phyloP scores from a whole-genome alignment of 768 basidiomycete species.

The Lactifluus echinatus region DNA sequence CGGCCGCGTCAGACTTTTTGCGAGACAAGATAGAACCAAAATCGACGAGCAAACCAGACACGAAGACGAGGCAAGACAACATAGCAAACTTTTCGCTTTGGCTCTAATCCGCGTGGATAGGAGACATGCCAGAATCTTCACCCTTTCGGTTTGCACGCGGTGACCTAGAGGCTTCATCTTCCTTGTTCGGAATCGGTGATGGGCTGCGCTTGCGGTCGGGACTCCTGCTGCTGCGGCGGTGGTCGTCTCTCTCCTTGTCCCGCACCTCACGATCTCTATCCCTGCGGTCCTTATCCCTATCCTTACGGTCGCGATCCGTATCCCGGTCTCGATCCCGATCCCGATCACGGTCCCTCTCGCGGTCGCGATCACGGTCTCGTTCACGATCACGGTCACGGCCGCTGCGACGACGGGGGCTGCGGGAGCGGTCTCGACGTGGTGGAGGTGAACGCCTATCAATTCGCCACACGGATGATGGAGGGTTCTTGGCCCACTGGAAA shows the following conservation, averaged over 20 bases:
- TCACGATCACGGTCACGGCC: constrained; percentile 21
- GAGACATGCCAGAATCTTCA: constrained; percentile 47
- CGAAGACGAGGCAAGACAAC: constrained; percentile 3
- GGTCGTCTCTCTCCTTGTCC: constrained; percentile 34
- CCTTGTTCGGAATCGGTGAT: constrained; percentile 30
- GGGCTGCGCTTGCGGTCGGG: constrained; percentile 40
- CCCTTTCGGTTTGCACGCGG: constrained; percentile 35
- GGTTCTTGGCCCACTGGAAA: constrained; percentile 69
- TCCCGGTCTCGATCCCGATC: constrained; percentile 28
- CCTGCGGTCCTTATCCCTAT: constrained; percentile 24
- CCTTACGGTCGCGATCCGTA: constrained; percentile 20
- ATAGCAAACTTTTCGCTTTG: constrained; percentile 31
- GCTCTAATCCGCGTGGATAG: constrained; percentile 36
- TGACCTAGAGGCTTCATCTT: constrained; percentile 44
- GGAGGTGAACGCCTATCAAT: constrained; percentile 51
- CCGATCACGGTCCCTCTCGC: constrained; percentile 27
- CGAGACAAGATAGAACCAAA: constrained; percentile 2
- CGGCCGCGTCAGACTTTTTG: not conserved
- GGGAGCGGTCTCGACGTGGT: constrained; percentile 25
- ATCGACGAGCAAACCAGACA: not conserved
- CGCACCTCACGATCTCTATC: constrained; percentile 30
- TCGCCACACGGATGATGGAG: constrained; percentile 78
- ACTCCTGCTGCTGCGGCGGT: constrained; percentile 39
- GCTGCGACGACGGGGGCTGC: constrained; percentile 42
- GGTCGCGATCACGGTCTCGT: constrained; percentile 7